Evolutionary conservation across 2,329 filamentous ascomycete species (phyloP), one percentile per base, ranked within the genome.

Genomic region (Xylariaceae sp.): DNA sequence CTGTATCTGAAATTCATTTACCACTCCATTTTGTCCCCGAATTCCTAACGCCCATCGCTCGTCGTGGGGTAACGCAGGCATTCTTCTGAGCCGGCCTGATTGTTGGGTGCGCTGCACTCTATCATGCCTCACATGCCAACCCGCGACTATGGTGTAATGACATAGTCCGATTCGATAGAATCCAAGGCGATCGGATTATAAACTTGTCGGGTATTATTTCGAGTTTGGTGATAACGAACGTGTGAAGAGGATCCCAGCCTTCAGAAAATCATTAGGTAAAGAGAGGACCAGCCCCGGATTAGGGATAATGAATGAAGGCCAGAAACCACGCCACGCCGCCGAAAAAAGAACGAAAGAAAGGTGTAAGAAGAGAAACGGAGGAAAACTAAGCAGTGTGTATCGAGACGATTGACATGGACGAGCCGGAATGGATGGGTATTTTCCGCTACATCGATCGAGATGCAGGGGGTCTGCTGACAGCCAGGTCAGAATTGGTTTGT

Each of bases 231-330:
- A 34, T 48, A 56, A 47, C 46, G 45, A n/a, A n/a, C n/a, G n/a
- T n/a, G n/a, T n/a, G n/a, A n/a, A n/a, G n/a, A n/a, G 33, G 45
- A 40, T 22, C 44, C 53, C 52, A 55, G 46, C 49, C 48, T 52
- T 51, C 50, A 44, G 35, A 45, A 39, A 47, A 46, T 37, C 48
- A 47, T 44, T 60, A 56, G 52, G 33, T 55, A 55, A 54, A 55
- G 50, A 57, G 49, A 62, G 56, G 58, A 46, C 59, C 59, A 39
- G 59, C 59, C 60, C 58, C 54, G 48, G 41, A 44, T n/a, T n/a
- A n/a, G n/a, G n/a, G n/a, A n/a, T n/a, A n/a, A n/a, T n/a, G n/a
- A n/a, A n/a, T n/a, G n/a, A n/a, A n/a, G n/a, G n/a, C n/a, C n/a
- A n/a, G n/a, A n/a, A n/a, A n/a, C n/a, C n/a, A n/a, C n/a, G n/a